phyloP scores from a whole-genome alignment of 352 stramenopile genomes.

The Phytophthora foliorum region DNA sequence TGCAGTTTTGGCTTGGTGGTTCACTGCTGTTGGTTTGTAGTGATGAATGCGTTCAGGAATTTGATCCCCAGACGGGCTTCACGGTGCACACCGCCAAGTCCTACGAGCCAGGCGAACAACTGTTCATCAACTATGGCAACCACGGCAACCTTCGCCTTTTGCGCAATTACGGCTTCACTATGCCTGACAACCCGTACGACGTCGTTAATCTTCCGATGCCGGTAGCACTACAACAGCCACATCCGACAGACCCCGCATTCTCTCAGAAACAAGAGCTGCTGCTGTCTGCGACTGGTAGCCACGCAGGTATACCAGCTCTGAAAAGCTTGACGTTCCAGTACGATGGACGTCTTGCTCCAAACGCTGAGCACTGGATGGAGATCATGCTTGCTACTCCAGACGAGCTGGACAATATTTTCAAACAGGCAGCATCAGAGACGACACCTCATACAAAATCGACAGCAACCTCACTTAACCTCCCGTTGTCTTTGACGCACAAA shows the following conservation, averaged over 20 bases:
- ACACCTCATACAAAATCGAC: slow-evolving; percentile 8
- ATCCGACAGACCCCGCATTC: slow-evolving; percentile 40
- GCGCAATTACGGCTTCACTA: slow-evolving; percentile 86
- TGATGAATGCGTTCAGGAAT: slow-evolving; percentile 74
- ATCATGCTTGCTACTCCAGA: slow-evolving; percentile 54
- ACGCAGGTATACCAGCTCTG: slow-evolving; percentile 17
- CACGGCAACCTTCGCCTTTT: slow-evolving; percentile 75
- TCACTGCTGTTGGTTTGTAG: slow-evolving; percentile 32
- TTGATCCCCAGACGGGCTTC: slow-evolving; percentile 68
- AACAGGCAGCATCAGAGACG: slow-evolving; percentile 29
- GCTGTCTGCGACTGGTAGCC: slow-evolving; percentile 24
- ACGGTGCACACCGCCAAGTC: slow-evolving; percentile 65
- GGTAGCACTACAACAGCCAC: slow-evolving; percentile 43
- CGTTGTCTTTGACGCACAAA: slow-evolving; percentile 39
- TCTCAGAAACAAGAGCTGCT: slow-evolving; percentile 54
- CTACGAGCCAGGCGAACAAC: slow-evolving; percentile 70
- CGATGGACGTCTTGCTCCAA: slow-evolving; percentile 42
- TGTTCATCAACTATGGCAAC: slow-evolving; percentile 87
- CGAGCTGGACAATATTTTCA: slow-evolving; percentile 57
- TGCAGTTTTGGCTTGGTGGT: neutral
- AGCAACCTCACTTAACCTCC: slow-evolving; percentile 34
- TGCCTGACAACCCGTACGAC: slow-evolving; percentile 54
- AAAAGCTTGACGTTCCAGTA: slow-evolving; percentile 48
- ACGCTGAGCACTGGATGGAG: slow-evolving; percentile 64
- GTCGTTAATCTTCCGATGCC: slow-evolving; percentile 53